Evolutionary conservation across 1,284 basidiomycete genomes (phyloP).

Genomic region (Ustilago loliicola): DNA sequence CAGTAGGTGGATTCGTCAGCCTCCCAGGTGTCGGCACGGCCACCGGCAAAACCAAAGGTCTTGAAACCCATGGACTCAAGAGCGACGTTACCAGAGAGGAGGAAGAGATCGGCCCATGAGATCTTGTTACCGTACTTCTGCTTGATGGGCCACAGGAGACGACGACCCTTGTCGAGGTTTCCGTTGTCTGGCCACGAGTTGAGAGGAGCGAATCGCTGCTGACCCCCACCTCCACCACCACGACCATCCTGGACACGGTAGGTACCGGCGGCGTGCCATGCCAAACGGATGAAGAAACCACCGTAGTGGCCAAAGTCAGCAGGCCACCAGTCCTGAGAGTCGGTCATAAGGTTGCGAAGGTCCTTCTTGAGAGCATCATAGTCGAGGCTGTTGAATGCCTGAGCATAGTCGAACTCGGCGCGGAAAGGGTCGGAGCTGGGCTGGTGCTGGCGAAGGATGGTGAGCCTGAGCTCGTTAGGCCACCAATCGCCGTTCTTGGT

Average conservation of each 20-base stretch:
- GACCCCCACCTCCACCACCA: constrained; percentile 46
- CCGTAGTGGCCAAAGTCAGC: constrained; percentile 51
- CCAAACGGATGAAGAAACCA: constrained; percentile 46
- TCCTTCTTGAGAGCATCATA: constrained; percentile 50
- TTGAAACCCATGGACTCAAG: constrained; percentile 54
- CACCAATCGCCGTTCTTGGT: constrained; percentile 48
- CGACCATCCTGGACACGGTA: constrained; percentile 51
- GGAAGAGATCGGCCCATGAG: constrained; percentile 43
- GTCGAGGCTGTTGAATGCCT: constrained; percentile 47
- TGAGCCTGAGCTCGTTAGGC: constrained; percentile 41
- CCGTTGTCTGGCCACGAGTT: constrained; percentile 54
- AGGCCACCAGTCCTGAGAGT: constrained; percentile 49
- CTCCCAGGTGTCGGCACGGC: constrained; percentile 49
- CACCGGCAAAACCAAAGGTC: constrained; percentile 49
- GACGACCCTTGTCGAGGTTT: constrained; percentile 48
- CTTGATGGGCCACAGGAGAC: constrained; percentile 52
- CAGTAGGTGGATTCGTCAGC: constrained; percentile 51
- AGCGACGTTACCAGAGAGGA: constrained; percentile 44
- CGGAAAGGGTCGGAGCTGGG: constrained; percentile 38
- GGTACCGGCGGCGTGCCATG: constrained; percentile 50
- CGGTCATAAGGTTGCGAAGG: constrained; percentile 37
- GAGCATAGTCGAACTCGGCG: constrained; percentile 40
- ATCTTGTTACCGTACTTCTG: constrained; percentile 53
- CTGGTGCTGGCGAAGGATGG: constrained; percentile 48
- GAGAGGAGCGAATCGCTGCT: constrained; percentile 49